Evolutionary conservation across 1,284 basidiomycete genomes (phyloP).

Genomic region (Melampsora occidentalis): DNA sequence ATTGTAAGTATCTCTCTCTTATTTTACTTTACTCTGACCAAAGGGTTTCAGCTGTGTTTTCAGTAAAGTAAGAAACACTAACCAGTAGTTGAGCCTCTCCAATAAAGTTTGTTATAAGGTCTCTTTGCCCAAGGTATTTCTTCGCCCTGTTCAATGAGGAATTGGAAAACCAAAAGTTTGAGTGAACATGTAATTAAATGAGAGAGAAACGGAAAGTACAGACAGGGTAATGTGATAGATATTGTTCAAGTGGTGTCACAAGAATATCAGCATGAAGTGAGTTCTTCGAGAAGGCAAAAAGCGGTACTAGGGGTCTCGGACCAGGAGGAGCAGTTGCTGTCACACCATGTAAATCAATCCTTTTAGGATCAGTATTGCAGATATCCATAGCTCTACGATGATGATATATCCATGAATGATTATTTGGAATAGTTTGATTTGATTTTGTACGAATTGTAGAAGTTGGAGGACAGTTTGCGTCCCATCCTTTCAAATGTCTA

Average conservation of each 20-base stretch:
- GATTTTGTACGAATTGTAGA: background rate
- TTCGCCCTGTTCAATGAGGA: conserved; percentile 13
- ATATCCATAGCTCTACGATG: conserved; percentile 34
- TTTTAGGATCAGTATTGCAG: conserved; percentile 40
- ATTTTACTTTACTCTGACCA: conserved; percentile 44
- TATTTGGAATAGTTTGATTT: background rate
- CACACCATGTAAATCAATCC: conserved; percentile 46
- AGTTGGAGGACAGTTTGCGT: conserved; percentile 43
- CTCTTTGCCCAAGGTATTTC: conserved; percentile 54
- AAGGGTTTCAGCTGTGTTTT: too few species aligned
- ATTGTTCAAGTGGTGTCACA: conserved; percentile 58
- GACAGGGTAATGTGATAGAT: conserved; percentile 45
- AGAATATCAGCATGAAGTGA: conserved; percentile 57
- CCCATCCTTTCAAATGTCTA: conserved; percentile 17
- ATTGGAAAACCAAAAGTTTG: background rate
- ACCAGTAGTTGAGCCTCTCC: conserved; percentile 57
- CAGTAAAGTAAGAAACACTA: conserved; percentile 49
- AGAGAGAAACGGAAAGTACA: background rate
- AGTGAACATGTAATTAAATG: background rate
- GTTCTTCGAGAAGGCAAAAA: conserved; percentile 52
- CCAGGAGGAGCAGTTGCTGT: conserved; percentile 49
- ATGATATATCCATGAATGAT: conserved; percentile 25
- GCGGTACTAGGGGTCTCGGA: conserved; percentile 48
- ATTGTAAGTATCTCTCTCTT: conserved; percentile 45
- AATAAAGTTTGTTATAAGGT: conserved; percentile 51